phyloP scores from a whole-genome alignment of 257 asterid species.

The Phtheirospermum japonicum region DNA sequence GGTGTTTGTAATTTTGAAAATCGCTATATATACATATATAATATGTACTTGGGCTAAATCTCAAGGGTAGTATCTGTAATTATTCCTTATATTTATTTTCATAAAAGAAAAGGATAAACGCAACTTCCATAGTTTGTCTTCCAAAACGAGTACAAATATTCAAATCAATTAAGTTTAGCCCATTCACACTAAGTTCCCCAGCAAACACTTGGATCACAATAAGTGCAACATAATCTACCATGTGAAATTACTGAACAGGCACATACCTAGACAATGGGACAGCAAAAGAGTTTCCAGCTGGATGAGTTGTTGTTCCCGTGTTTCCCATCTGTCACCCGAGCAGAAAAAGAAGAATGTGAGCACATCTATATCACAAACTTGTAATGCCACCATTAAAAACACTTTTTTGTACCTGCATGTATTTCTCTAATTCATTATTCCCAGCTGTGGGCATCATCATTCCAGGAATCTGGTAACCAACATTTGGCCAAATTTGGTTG shows the following conservation, averaged over 20 bases:
- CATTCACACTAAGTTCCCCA: slow-evolving; percentile 17
- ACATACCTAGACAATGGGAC: slow-evolving; percentile 58
- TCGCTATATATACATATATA: too few relatives aligned
- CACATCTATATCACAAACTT: slow-evolving; percentile 6
- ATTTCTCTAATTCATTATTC: slow-evolving; percentile 48
- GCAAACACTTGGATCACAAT: slow-evolving; percentile 1
- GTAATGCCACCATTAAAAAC: slow-evolving; percentile 16
- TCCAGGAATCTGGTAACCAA: slow-evolving; percentile 72
- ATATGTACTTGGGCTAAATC: background rate
- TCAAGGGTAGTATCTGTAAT: background rate
- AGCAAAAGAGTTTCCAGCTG: slow-evolving; percentile 52
- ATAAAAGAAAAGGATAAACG: background rate
- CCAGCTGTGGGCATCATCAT: slow-evolving; percentile 61
- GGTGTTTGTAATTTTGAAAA: too few relatives aligned
- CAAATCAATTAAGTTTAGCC: background rate
- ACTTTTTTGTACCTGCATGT: slow-evolving; percentile 59
- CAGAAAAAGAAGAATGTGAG: slow-evolving; percentile 27
- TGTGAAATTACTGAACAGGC: slow-evolving; percentile 5
- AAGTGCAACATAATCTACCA: slow-evolving; percentile 9
- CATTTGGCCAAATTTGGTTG: slow-evolving; percentile 68
- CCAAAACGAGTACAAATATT: too few relatives aligned
- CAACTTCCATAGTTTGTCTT: too few relatives aligned
- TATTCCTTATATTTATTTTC: background rate
- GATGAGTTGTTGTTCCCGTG: slow-evolving; percentile 44
- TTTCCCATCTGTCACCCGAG: slow-evolving; percentile 57